Evolutionary conservation across 2,329 filamentous ascomycete species (phyloP).

Genomic region (Phaeophleospora eucalypticola): DNA sequence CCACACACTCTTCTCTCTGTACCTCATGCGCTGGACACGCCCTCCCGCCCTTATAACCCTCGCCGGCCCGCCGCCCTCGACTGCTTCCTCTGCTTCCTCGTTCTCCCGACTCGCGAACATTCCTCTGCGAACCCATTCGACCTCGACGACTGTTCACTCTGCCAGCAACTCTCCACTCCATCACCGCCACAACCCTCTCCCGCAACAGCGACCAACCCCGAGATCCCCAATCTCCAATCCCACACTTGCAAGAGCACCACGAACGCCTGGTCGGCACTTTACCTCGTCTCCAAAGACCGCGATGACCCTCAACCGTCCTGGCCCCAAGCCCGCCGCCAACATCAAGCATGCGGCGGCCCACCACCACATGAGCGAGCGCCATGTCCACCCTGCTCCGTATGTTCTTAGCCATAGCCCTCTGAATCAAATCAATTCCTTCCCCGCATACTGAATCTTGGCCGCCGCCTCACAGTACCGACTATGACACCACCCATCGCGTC

Average conservation of each 20-base stretch:
- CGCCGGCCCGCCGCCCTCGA: not conserved
- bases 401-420: slow-evolving; percentile 6
- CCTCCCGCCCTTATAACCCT: slow-evolving; percentile 3
- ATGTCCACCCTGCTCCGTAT: slow-evolving; percentile 24
- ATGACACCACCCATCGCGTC: slow-evolving; percentile 46
- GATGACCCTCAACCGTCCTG: slow-evolving; percentile 7
- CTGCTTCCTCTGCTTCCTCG: not conserved
- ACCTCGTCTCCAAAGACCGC: slow-evolving; percentile 5
- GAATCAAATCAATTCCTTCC: slow-evolving; percentile 3
- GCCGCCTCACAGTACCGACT: slow-evolving; percentile 35
- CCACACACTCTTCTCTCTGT: not conserved
- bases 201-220: not conserved
- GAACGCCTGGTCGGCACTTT: not conserved
- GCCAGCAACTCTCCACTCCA: not conserved
- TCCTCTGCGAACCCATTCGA: not conserved
- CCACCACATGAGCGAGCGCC: slow-evolving; percentile 32
- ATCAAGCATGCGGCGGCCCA: slow-evolving; percentile 31
- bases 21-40: slow-evolving; percentile 3
- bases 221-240: not conserved
- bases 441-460: slow-evolving; percentile 10
- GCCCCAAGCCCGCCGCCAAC: slow-evolving; percentile 32
- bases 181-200: not conserved
- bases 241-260: not conserved
- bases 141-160: not conserved
- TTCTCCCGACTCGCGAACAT: not conserved